Base-by-base conservation (phyloP, 1,284 basidiomycete genomes). In the Fomitopsis palustris region DNA sequence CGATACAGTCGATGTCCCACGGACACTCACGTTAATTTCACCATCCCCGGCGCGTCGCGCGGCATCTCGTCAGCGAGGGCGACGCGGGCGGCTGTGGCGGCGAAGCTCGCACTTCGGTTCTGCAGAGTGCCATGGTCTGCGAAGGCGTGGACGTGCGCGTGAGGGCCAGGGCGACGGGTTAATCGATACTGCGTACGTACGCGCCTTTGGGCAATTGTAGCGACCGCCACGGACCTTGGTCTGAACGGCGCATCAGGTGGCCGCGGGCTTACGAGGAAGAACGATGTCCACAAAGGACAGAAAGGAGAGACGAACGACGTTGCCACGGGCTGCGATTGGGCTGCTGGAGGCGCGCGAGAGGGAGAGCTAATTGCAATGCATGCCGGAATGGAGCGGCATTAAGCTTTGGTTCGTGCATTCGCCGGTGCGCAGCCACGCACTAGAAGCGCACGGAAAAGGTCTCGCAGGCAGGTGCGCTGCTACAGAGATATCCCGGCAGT, bases 61-160 rank as follows among this genome's bases (percentile, higher is more conserved):
- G 49, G 49, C 49, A 52, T 52, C 49, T 23, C 29, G 33, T 37
- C 29, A 52, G 33, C 49, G 31, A 14, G 23, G 25, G 25, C 45
- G 23, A 47, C 45, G 23, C 45, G 45, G 49, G 49, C 49, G 49
- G 49, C 33, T 35, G 19, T 52, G 49, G 49, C 49, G 49, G 49
- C 49, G 31, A 52, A 37, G 33, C 25, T 29, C 14, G 45, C 16
- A 27, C 14, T 27, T 27, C 43, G 16, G 12, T 5, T n/a, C 4
- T 8, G 19, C n/a, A 43, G 41, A 21, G n/a, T 45, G 23, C 43
- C 38, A 14, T 12, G 29, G 45, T 27, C 45, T 45, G 23, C 19
- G 21, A 17, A 21, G 31, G 21, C 29, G 31, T 31, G 31, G 2
- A 35, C 17, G 31, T 35, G 49, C 16, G 25, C 7, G 41, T 21